These are phyloP conservation scores for Trichoderma aggressivum DNA, from an alignment of 2,329 filamentous ascomycete species.

Conservation along the genomic window DNA sequence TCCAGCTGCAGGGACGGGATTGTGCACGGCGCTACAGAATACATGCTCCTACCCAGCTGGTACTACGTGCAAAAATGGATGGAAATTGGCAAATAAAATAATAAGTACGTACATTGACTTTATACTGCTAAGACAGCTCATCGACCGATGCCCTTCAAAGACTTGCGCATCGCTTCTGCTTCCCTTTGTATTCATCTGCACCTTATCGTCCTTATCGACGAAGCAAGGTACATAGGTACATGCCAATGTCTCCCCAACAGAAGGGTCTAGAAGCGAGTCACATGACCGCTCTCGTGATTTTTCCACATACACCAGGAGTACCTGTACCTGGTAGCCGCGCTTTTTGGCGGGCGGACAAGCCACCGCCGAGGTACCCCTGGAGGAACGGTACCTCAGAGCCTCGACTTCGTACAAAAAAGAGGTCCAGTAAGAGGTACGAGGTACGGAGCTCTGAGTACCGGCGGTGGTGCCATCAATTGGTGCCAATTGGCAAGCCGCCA, in stretches of 20 bases:
- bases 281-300: background rate
- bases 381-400: background rate
- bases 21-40: background rate
- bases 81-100: background rate
- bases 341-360: background rate
- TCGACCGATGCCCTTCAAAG: background rate
- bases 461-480: constrained; percentile 17
- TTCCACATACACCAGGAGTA: background rate
- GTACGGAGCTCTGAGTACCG: background rate
- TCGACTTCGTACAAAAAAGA: background rate
- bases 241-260: background rate
- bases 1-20: background rate
- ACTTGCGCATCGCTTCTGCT: background rate
- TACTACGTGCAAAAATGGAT: background rate
- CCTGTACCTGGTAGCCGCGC: background rate
- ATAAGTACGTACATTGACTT: background rate
- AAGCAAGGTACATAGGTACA: background rate
- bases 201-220: too few species aligned
- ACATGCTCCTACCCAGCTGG: background rate
- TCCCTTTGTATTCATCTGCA: too few species aligned
- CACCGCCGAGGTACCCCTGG: background rate
- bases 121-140: background rate
- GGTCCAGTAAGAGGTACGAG: background rate
- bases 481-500: background rate
- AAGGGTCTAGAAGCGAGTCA: background rate